A percentile compares a stretch with the other conserved stretches of the same genome.
Conservation (phyloP, 257 asterid genomes). For the Solanum medicagineum region DNA sequence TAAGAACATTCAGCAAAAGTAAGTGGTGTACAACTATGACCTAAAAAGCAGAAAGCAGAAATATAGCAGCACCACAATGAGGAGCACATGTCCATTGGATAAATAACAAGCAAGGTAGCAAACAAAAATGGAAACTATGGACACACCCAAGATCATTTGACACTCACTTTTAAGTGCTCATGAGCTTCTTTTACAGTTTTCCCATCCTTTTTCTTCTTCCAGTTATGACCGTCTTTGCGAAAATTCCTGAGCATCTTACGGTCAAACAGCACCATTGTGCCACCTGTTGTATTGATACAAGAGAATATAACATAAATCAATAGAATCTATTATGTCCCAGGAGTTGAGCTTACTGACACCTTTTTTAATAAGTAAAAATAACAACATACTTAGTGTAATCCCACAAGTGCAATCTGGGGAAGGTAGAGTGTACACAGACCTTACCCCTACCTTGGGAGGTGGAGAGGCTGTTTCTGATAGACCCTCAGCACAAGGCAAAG, state of each 20-base stretch:
- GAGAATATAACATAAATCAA: slow-evolving; percentile 8
- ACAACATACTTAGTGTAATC: not conserved
- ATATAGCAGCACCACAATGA: not conserved
- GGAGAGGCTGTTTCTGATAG: not conserved
- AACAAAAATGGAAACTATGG: not conserved
- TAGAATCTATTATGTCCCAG: not conserved
- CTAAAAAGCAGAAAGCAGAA: not conserved
- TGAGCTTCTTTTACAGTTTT: slow-evolving; percentile 98
- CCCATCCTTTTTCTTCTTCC: slow-evolving; percentile 98
- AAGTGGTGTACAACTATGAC: not conserved
- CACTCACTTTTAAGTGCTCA: slow-evolving; percentile 82
- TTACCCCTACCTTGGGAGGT: not conserved
- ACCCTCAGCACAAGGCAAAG: not conserved
- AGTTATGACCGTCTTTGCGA: slow-evolving; percentile 90
- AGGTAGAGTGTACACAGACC: not conserved
- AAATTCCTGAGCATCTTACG: slow-evolving; percentile 97
- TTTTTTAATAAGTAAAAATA: not conserved
- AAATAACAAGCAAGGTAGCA: not conserved
- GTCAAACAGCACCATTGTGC: slow-evolving; percentile 78
- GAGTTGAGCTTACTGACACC: not conserved
- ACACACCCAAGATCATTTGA: slow-evolving; percentile 2
- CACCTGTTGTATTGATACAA: slow-evolving; percentile 41
- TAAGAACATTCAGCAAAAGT: not conserved
- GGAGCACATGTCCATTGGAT: not conserved
- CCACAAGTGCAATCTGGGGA: not conserved